These are phyloP conservation scores for Irpex rosettiformis DNA, from an alignment of 1,284 basidiomycete species.

Conservation along the genomic window DNA sequence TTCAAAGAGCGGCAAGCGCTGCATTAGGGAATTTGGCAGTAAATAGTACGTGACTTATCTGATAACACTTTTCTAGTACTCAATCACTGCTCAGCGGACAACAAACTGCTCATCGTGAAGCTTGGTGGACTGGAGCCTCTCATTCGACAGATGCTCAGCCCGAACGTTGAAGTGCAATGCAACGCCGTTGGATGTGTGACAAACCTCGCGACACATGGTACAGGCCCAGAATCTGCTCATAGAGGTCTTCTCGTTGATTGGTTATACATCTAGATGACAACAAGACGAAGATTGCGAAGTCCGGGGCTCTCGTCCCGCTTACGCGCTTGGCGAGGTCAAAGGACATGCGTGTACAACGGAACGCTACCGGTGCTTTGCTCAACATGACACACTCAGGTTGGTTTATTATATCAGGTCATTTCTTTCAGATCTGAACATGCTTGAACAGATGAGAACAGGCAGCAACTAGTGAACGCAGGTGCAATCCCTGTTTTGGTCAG, in stretches of 20 bases:
- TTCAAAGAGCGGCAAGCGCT: conserved; percentile 96
- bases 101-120: conserved; percentile 98
- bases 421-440: neutral
- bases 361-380: conserved; percentile 95
- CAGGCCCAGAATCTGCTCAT: conserved; percentile 24
- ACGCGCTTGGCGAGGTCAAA: conserved; percentile 96
- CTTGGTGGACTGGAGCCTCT: conserved; percentile 97
- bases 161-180: conserved; percentile 99
- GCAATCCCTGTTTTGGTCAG: conserved; percentile 98
- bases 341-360: conserved; percentile 99
- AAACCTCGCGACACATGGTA: conserved; percentile 97
- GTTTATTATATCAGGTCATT: conserved; percentile 20
- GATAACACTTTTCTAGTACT: neutral
- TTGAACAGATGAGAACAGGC: conserved; percentile 88
- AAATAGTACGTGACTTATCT: conserved; percentile 71
- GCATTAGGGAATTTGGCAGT: conserved; percentile 99
- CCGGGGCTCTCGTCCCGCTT: conserved; percentile 94
- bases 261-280: conserved; percentile 78
- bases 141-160: conserved; percentile 98
- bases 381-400: conserved; percentile 99
- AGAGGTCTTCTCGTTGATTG: neutral
- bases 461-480: conserved; percentile 97
- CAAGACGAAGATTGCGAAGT: conserved; percentile 99
- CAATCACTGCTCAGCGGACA: conserved; percentile 68
- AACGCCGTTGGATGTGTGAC: conserved; percentile 99